A percentile compares a stretch with the other conserved stretches of the same genome.
These are phyloP conservation scores for Solanum microdontum DNA, from an alignment of 257 asterid genomes.

Conservation along the genomic window DNA sequence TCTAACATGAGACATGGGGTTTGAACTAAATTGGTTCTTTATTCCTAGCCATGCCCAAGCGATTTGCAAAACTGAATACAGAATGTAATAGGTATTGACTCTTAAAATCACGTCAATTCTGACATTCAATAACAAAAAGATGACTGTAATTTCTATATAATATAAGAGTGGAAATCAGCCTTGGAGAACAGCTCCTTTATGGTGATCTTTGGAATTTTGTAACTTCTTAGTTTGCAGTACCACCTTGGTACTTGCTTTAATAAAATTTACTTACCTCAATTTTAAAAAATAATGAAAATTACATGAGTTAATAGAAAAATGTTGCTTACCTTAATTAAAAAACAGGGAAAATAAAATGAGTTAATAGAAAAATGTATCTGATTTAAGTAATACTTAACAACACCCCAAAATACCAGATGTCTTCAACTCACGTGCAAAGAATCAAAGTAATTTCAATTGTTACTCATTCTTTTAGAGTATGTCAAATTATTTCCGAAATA, in stretches of 20 bases:
- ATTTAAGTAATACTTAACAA: neutral
- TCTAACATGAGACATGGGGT: neutral
- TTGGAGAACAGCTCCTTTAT: neutral
- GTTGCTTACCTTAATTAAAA: neutral
- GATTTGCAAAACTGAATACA: neutral
- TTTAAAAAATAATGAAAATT: neutral
- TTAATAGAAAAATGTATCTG: neutral
- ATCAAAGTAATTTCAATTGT: neutral
- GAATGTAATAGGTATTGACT: neutral
- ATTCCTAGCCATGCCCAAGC: neutral
- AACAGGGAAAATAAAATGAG: neutral
- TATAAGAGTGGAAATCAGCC: neutral
- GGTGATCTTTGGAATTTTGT: neutral
- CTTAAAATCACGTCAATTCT: neutral
- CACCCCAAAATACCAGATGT: neutral
- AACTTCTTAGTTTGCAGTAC: neutral
- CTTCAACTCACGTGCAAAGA: neutral
- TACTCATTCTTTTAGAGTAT: neutral
- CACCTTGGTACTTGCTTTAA: neutral
- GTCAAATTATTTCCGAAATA: neutral
- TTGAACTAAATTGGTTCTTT: neutral
- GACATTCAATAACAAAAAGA: neutral
- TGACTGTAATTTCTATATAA: neutral
- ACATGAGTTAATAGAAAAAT: neutral
- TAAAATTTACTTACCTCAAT: neutral